Evolutionary conservation across 1,284 basidiomycete species (phyloP).

Genomic region (Naganishia cerealis): DNA sequence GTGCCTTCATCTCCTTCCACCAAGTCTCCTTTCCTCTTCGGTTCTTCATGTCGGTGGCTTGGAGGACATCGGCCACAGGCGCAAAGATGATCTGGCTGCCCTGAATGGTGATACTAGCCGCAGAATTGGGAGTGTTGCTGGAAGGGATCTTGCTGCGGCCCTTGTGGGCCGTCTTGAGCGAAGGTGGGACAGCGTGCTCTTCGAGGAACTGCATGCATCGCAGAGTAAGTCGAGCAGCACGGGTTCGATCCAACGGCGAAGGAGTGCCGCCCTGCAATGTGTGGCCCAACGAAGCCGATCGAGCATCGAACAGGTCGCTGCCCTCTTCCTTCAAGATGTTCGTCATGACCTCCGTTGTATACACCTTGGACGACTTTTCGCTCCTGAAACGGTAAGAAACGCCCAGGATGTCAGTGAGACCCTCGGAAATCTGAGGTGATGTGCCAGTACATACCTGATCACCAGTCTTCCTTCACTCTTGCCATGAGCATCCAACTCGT

Average conservation of each 20-base stretch:
- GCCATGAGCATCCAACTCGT: constrained; percentile 80
- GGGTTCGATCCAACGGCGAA: constrained; percentile 87
- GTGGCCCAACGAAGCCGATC: constrained; percentile 90
- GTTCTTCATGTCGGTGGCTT: constrained; percentile 85
- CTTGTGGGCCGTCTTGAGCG: constrained; percentile 33
- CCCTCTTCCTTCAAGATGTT: constrained; percentile 96
- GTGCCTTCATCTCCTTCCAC: constrained; percentile 72
- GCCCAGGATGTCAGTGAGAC: neutral
- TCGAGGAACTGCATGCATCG: constrained; percentile 95
- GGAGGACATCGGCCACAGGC: constrained; percentile 76
- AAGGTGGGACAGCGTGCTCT: constrained; percentile 61
- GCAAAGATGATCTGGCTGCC: constrained; percentile 77
- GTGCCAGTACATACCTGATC: constrained; percentile 64
- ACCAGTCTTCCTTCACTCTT: constrained; percentile 90
- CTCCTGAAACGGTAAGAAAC: constrained; percentile 60
- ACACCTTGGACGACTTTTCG: constrained; percentile 82
- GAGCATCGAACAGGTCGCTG: constrained; percentile 83
- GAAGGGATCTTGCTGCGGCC: constrained; percentile 57
- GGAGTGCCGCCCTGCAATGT: constrained; percentile 94
- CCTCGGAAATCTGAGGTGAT: neutral
- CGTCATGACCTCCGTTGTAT: constrained; percentile 87
- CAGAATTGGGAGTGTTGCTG: constrained; percentile 64
- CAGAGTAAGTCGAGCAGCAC: constrained; percentile 83
- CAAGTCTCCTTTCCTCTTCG: constrained; percentile 75
- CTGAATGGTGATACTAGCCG: constrained; percentile 88